Conservation (phyloP, 2,329 filamentous ascomycete genomes). For the Talaromyces piceae region DNA sequence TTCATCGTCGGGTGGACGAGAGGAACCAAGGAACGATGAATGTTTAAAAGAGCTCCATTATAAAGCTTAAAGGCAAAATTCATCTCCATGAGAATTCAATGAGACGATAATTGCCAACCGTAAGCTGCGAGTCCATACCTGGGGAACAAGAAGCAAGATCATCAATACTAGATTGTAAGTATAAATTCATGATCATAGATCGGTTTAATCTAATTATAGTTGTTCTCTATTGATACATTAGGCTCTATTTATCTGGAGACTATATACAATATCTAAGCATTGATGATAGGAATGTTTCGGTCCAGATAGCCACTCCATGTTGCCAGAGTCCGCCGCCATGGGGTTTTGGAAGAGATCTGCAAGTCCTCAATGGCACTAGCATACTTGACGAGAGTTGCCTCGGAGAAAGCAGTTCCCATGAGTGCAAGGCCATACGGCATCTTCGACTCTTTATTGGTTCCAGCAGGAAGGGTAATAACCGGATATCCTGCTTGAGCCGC, state of each 20-base stretch:
- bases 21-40: no score
- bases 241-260: neutral
- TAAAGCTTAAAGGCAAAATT: no score
- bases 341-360: slow-evolving; percentile 37
- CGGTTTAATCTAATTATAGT: no score
- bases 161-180: no score
- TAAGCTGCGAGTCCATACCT: no score
- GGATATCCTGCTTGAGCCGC: slow-evolving; percentile 71
- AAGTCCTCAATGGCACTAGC: slow-evolving; percentile 58
- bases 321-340: slow-evolving; percentile 44
- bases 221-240: no score
- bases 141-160: no score
- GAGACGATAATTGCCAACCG: no score
- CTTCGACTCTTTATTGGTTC: slow-evolving; percentile 45
- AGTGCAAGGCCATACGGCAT: slow-evolving; percentile 58
- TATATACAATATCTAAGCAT: slow-evolving; percentile 3
- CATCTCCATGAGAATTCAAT: no score
- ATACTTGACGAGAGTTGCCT: slow-evolving; percentile 52
- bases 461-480: slow-evolving; percentile 60
- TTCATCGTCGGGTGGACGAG: no score
- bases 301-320: slow-evolving; percentile 47
- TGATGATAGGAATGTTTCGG: slow-evolving; percentile 29
- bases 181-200: no score
- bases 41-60: no score
- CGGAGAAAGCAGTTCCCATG: slow-evolving; percentile 55